These are phyloP conservation scores for Agrocybe chaxingu DNA, from an alignment of 768 basidiomycete genomes.

Conservation along the genomic window DNA sequence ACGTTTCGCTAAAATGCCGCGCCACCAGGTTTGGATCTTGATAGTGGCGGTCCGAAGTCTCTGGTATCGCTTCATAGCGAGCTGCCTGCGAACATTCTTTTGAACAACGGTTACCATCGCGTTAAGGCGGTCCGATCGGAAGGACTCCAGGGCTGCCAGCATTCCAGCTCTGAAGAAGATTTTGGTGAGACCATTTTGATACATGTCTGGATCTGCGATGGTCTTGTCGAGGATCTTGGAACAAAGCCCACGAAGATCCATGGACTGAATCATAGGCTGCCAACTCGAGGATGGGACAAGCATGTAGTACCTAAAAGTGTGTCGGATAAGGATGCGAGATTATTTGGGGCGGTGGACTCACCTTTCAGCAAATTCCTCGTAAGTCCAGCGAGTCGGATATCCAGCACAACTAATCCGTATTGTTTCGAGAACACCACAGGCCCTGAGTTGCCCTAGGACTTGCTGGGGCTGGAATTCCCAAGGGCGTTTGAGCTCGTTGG, in stretches of 20 bases:
- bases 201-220: conserved; percentile 93
- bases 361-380: conserved; percentile 98
- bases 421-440: conserved; percentile 98
- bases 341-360: conserved; percentile 31
- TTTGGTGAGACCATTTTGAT: conserved; percentile 94
- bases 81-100: conserved; percentile 89
- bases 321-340: conserved; percentile 4
- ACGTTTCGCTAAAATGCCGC: conserved; percentile 75
- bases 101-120: conserved; percentile 92
- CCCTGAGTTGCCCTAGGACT: conserved; percentile 90
- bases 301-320: conserved; percentile 83
- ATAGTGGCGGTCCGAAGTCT: conserved; percentile 71
- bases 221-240: conserved; percentile 80
- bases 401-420: conserved; percentile 99
- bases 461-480: conserved; percentile 98
- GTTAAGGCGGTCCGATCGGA: conserved; percentile 86
- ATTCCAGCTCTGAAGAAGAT: conserved; percentile 99
- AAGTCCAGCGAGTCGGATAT: conserved; percentile 97
- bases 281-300: conserved; percentile 85
- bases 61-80: conserved; percentile 81
- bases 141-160: conserved; percentile 91
- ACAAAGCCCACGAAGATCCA: conserved; percentile 81
- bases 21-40: conserved; percentile 92
- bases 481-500: conserved; percentile 92
- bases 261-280: conserved; percentile 78